Percentiles rank a stretch among this genome's conserved stretches.
These are phyloP conservation scores for Scheffersomyces lignosus DNA, from an alignment of 805 yeast genomes.

Conservation along the genomic window DNA sequence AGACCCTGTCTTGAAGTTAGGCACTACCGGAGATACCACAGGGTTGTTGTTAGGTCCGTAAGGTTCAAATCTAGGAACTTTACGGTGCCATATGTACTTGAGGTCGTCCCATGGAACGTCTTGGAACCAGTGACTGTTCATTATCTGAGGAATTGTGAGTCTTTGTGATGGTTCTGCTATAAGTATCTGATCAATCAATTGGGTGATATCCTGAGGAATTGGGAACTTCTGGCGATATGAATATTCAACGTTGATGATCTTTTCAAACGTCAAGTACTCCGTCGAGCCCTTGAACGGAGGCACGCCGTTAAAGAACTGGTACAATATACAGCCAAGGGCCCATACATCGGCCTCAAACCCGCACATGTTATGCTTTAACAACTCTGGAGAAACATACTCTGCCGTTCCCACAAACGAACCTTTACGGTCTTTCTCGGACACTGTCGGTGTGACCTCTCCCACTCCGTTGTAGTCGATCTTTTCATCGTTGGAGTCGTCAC, in stretches of 20 bases:
- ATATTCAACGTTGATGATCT: conserved; percentile 77
- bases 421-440: conserved; percentile 28
- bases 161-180: conserved; percentile 33
- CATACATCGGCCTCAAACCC: conserved; percentile 87
- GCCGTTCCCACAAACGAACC: conserved; percentile 96
- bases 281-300: conserved; percentile 91
- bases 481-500: conserved; percentile 33
- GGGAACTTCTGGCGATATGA: conserved; percentile 36
- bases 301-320: conserved; percentile 75
- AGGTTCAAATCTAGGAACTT: conserved; percentile 29
- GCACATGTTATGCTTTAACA: conserved; percentile 72
- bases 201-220: conserved; percentile 28
- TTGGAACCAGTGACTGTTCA: conserved; percentile 35
- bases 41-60: conserved; percentile 6
- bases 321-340: conserved; percentile 91
- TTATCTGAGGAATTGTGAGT: conserved; percentile 33
- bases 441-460: conserved; percentile 20
- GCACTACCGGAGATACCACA: conserved; percentile 9
- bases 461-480: conserved; percentile 32
- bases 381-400: conserved; percentile 92
- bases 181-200: conserved; percentile 32
- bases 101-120: conserved; percentile 42
- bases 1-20: conserved; percentile 34
- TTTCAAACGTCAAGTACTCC: conserved; percentile 84
- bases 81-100: conserved; percentile 36